A percentile compares a stretch with the other conserved stretches of the same genome.
Conservation (phyloP, 2,329 filamentous ascomycete genomes). For the Lomentospora prolificans region DNA sequence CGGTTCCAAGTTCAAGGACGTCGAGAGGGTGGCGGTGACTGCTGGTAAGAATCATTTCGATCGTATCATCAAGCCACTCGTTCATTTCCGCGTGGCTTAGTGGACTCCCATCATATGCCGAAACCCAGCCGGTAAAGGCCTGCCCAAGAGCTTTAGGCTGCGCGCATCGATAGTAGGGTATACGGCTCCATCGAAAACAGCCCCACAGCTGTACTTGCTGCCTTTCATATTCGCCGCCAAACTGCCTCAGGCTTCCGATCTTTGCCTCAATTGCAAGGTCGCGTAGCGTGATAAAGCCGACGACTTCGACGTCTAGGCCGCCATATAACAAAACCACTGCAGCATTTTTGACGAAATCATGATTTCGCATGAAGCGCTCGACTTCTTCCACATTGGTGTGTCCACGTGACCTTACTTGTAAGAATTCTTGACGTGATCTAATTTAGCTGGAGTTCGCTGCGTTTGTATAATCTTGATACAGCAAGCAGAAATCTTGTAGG, state of each 20-base stretch:
- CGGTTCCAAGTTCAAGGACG: conserved; percentile 22
- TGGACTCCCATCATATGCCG: conserved; percentile 19
- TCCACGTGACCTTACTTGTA: too few species aligned
- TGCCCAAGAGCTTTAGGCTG: background rate
- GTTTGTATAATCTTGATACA: too few species aligned
- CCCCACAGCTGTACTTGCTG: background rate
- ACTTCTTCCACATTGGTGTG: conserved; percentile 20
- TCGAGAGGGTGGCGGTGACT: too few species aligned
- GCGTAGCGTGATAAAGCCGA: conserved; percentile 11
- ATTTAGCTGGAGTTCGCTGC: too few species aligned
- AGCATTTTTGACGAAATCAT: conserved; percentile 13
- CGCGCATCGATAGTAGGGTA: background rate
- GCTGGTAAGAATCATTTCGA: conserved; percentile 13
- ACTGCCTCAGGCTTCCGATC: conserved; percentile 9
- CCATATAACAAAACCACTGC: conserved; percentile 11
- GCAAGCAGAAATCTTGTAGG: too few species aligned
- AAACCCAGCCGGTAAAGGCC: conserved; percentile 20
- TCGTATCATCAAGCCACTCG: conserved; percentile 23
- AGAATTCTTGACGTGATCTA: too few species aligned
- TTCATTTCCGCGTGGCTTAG: conserved; percentile 20
- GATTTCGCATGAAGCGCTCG: conserved; percentile 14
- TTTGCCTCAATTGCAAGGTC: conserved; percentile 9
- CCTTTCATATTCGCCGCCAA: background rate
- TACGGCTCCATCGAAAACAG: background rate
- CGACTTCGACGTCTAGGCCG: conserved; percentile 9